phyloP scores from a whole-genome alignment of 371 early-diverging fungal genomes.

The Basidiobolus meristosporus region DNA sequence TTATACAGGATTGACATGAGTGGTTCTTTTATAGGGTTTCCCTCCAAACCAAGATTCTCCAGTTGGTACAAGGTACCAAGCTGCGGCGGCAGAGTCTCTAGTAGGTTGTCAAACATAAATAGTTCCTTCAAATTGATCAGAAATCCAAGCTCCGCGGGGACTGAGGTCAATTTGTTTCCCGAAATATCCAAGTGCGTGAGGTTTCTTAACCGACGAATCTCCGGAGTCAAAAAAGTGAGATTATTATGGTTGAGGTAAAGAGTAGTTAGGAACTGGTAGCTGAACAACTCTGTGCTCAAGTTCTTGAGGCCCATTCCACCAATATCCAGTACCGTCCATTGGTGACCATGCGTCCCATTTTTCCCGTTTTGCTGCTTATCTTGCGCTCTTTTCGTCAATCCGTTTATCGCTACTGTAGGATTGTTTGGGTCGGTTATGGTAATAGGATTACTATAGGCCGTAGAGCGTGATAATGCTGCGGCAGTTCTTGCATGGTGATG shows the following conservation, averaged over 20 bases:
- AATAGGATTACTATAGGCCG: too few species aligned
- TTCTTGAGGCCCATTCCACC: conserved; percentile 84
- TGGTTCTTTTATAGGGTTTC: conserved; percentile 88
- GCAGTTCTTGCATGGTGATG: conserved; percentile 81
- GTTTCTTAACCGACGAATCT: conserved; percentile 37
- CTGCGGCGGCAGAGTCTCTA: conserved; percentile 78
- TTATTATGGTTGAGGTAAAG: conserved; percentile 91
- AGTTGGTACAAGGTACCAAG: conserved; percentile 85
- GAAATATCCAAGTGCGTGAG: conserved; percentile 70
- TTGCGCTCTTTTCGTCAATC: too few species aligned
- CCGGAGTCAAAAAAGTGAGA: conserved; percentile 51
- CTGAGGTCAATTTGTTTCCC: conserved; percentile 66
- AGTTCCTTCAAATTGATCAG: conserved; percentile 70
- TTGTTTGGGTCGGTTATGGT: too few species aligned
- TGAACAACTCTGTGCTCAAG: conserved; percentile 48
- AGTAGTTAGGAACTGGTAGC: conserved; percentile 67
- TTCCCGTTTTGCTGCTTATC: too few species aligned
- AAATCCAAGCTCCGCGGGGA: conserved; percentile 91
- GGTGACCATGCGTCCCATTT: too few species aligned
- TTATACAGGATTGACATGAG: conserved; percentile 61
- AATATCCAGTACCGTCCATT: conserved; percentile 34
- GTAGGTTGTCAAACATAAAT: conserved; percentile 80
- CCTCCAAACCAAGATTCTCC: conserved; percentile 86
- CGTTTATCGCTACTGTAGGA: too few species aligned
- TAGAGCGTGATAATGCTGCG: conserved; percentile 23